Conservation (phyloP, 371 early-diverging fungal genomes). For the Saksenaea oblongispora region DNA sequence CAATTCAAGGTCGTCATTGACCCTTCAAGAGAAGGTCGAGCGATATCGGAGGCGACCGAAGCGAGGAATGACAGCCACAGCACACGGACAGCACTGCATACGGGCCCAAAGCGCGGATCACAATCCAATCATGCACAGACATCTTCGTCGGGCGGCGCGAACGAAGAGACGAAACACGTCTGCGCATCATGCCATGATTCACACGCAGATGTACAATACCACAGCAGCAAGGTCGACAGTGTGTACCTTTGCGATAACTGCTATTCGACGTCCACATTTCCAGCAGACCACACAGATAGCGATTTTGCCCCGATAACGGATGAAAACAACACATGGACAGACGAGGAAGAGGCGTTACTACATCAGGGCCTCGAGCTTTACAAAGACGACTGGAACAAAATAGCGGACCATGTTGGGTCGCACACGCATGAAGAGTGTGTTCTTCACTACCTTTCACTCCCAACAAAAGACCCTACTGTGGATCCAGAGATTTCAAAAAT, state of each 20-base stretch:
- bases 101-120: not conserved
- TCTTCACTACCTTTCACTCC: constrained; percentile 39
- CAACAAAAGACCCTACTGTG: constrained; percentile 72
- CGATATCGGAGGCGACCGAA: not conserved
- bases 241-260: constrained; percentile 75
- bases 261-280: constrained; percentile 87
- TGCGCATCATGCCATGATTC: constrained; percentile 86
- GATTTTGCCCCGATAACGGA: constrained; percentile 68
- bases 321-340: constrained; percentile 32
- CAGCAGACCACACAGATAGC: constrained; percentile 68
- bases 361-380: constrained; percentile 35
- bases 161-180: constrained; percentile 11
- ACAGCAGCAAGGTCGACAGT: constrained; percentile 63
- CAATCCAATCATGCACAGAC: not conserved
- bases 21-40: constrained; percentile 7
- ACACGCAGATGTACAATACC: constrained; percentile 70
- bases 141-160: not conserved
- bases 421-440: constrained; percentile 50
- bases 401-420: constrained; percentile 42
- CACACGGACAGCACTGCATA: not conserved
- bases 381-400: constrained; percentile 40
- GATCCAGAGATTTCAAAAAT: constrained; percentile 40
- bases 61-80: not conserved
- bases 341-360: constrained; percentile 34
- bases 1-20: constrained; percentile 65